These are phyloP conservation scores for Rhodofomes roseus DNA, from an alignment of 1,284 basidiomycete species.

Conservation along the genomic window DNA sequence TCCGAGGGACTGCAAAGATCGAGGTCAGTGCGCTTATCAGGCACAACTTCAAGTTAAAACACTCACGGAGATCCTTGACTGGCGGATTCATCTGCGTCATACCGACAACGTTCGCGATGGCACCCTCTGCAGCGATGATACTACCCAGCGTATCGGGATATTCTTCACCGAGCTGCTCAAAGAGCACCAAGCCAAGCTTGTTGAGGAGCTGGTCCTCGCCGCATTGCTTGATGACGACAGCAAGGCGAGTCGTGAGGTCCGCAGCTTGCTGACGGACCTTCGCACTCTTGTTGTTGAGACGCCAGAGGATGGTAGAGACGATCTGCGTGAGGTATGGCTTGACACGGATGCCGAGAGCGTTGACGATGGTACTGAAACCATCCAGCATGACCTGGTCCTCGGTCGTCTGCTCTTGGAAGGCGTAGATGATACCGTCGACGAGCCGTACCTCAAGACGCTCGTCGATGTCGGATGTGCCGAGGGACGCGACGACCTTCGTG, in stretches of 20 bases:
- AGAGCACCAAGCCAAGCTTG: constrained; percentile 95
- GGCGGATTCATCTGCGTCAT: constrained; percentile 99
- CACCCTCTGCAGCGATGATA: constrained; percentile 97
- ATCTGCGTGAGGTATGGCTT: constrained; percentile 99
- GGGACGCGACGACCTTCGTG: constrained; percentile 89
- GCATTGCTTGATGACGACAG: constrained; percentile 98
- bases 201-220: constrained; percentile 95
- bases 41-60: neutral
- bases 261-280: constrained; percentile 99
- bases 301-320: constrained; percentile 99
- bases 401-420: constrained; percentile 99
- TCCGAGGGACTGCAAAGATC: constrained; percentile 77
- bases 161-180: constrained; percentile 99
- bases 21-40: neutral
- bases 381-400: constrained; percentile 99
- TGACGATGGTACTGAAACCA: constrained; percentile 96
- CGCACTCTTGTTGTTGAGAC: constrained; percentile 98
- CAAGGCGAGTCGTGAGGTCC: constrained; percentile 91
- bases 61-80: constrained; percentile 94
- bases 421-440: constrained; percentile 98
- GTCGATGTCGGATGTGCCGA: constrained; percentile 96
- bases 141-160: constrained; percentile 98
- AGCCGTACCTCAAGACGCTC: constrained; percentile 92
- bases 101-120: constrained; percentile 98
- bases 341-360: constrained; percentile 92